These are phyloP conservation scores for Knoxdaviesia capensis DNA, from an alignment of 2,329 filamentous ascomycete species.

Conservation along the genomic window DNA sequence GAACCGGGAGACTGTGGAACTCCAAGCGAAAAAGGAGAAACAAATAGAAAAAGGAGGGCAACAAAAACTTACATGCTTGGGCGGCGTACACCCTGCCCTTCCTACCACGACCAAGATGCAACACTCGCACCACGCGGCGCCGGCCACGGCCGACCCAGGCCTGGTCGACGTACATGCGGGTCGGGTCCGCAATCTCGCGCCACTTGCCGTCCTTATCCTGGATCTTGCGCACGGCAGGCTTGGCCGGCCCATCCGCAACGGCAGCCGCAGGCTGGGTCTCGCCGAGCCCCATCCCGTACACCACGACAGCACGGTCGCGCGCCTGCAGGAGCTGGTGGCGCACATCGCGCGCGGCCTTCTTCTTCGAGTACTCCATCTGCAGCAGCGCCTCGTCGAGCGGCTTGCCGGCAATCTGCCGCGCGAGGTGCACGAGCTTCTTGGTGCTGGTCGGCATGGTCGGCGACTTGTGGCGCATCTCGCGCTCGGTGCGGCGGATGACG, in stretches of 20 bases:
- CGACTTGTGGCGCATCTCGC: constrained; percentile 36
- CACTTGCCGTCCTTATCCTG: constrained; percentile 56
- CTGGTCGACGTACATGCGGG: constrained; percentile 76
- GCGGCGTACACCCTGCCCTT: constrained; percentile 50
- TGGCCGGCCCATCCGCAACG: constrained; percentile 6
- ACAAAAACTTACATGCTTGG: constrained; percentile 44
- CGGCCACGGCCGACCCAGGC: constrained; percentile 76
- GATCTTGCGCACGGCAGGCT: constrained; percentile 26
- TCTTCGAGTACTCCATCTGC: constrained; percentile 91
- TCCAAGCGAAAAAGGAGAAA: background rate
- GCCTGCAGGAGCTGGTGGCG: constrained; percentile 62
- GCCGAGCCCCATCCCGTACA: constrained; percentile 66
- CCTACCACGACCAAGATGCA: constrained; percentile 58
- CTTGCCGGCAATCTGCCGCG: constrained; percentile 81
- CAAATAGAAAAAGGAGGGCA: background rate
- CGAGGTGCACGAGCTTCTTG: constrained; percentile 79
- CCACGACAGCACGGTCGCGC: constrained; percentile 59
- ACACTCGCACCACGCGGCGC: constrained; percentile 33
- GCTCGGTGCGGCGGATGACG: constrained; percentile 44
- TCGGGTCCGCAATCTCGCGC: constrained; percentile 50
- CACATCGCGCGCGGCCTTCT: constrained; percentile 73
- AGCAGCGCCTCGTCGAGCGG: constrained; percentile 80
- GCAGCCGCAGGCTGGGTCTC: constrained; percentile 13
- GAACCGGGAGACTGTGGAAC: background rate
- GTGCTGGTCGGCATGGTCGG: constrained; percentile 62